These are phyloP conservation scores for Hygrophoropsis aurantiaca DNA, from an alignment of 768 basidiomycete genomes.

Conservation along the genomic window DNA sequence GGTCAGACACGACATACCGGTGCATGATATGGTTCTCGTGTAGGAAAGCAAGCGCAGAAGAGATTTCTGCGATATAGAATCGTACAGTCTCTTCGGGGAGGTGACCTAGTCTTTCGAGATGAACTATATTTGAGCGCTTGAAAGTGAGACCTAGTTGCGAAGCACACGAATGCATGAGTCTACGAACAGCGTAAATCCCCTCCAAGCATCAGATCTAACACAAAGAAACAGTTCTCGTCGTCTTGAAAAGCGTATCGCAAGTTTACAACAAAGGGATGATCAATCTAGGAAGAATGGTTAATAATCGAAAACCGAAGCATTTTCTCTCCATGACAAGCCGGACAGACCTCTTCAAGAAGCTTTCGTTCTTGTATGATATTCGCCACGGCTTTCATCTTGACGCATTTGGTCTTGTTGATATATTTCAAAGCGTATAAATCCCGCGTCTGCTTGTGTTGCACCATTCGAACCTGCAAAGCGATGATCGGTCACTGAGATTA, in stretches of 20 bases:
- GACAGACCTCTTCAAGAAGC: slow-evolving; percentile 85
- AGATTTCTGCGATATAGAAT: slow-evolving; percentile 88
- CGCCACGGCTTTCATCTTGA: slow-evolving; percentile 97
- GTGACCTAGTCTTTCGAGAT: slow-evolving; percentile 78
- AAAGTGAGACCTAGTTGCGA: neutral
- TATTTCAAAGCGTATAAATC: slow-evolving; percentile 98
- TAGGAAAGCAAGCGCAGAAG: slow-evolving; percentile 84
- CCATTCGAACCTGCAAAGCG: slow-evolving; percentile 83
- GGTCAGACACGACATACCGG: slow-evolving; percentile 63
- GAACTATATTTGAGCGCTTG: slow-evolving; percentile 52
- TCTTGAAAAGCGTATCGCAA: slow-evolving; percentile 96
- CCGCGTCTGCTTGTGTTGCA: slow-evolving; percentile 98
- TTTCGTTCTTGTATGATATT: slow-evolving; percentile 97
- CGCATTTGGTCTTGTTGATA: slow-evolving; percentile 97
- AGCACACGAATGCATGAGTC: slow-evolving; percentile 2
- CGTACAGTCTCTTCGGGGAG: slow-evolving; percentile 77
- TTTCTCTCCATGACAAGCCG: slow-evolving; percentile 2
- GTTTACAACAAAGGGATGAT: slow-evolving; percentile 95
- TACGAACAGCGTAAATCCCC: slow-evolving; percentile 89
- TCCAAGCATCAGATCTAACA: slow-evolving; percentile 95
- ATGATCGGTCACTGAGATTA: slow-evolving; percentile 12
- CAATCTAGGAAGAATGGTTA: slow-evolving; percentile 56
- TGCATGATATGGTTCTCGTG: slow-evolving; percentile 96
- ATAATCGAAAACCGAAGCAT: neutral
- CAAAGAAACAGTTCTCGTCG: slow-evolving; percentile 98